Evolutionary conservation across 2,329 filamentous ascomycete species (phyloP).

Genomic region (Coniochaeta ligniaria): DNA sequence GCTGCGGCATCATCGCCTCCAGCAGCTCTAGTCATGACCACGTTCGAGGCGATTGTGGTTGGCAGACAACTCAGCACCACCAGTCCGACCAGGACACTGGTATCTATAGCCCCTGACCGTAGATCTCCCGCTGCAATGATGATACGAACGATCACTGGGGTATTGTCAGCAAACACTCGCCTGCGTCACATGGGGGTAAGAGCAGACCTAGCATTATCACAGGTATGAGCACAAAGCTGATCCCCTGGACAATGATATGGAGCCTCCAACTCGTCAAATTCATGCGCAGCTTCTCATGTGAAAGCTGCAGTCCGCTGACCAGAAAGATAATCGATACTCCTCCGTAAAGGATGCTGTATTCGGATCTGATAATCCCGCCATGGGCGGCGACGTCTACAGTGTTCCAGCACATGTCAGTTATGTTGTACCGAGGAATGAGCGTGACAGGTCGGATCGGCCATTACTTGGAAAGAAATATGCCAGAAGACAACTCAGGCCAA

Average conservation of each 20-base stretch:
- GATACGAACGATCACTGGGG: constrained; percentile 36
- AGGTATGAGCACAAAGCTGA: constrained; percentile 60
- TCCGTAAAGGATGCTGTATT: constrained; percentile 58
- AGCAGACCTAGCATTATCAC: constrained; percentile 47
- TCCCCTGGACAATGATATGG: constrained; percentile 59
- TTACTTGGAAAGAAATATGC: constrained; percentile 35
- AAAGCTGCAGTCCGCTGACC: constrained; percentile 62
- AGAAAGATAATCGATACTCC: constrained; percentile 64
- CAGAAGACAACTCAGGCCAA: constrained; percentile 44
- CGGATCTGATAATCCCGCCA: constrained; percentile 43
- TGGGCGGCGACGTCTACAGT: constrained; percentile 36
- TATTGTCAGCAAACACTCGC: constrained; percentile 8
- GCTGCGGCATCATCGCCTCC: constrained; percentile 61
- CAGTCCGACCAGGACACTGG: constrained; percentile 60
- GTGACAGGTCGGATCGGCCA: background rate
- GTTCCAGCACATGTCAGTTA: background rate
- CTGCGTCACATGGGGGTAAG: background rate
- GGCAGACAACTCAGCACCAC: constrained; percentile 61
- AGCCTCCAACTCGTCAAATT: constrained; percentile 62
- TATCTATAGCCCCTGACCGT: constrained; percentile 50
- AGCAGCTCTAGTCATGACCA: constrained; percentile 64
- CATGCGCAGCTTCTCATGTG: constrained; percentile 50
- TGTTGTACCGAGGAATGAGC: background rate
- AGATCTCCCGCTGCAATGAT: constrained; percentile 38
- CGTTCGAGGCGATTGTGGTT: constrained; percentile 66